Evolutionary conservation across 1,284 basidiomycete genomes (phyloP), one percentile per base, ranked within the genome.

Genomic region (Ustilago shanxiensis): DNA sequence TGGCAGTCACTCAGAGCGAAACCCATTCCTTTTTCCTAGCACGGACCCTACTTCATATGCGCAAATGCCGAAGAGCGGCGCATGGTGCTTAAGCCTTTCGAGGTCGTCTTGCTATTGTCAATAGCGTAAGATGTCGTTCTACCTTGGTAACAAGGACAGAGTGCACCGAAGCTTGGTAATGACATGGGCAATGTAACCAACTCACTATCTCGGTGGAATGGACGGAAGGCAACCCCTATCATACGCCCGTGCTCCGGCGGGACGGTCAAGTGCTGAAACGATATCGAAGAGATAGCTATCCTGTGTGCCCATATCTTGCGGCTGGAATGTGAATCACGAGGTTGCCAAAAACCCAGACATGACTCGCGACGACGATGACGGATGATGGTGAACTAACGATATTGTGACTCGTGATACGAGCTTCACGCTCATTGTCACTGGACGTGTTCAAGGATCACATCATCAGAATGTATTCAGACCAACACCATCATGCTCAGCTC

Each of bases 211-310:
- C 60, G 60, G 60, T 41, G 60, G 33, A 56, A 50, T 28, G 45
- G 24, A 63, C 53, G 53, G 53, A 53, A 53, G 26, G 20, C 24
- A 53, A 61, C 51, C 41, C 47, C 41, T 53, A 41, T 52, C 59
- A 52, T 50, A 22, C n/a, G 22, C 24, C 45, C 54, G 29, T 29
- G 56, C 44, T 20, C 54, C 16, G 16, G 39, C 39, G 54, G 31
- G 26, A 49, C 47, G 24, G 47, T 28, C 24, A 28, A 26, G 11
- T 26, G 47, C 14, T n/a, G 24, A 20, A 44, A 39, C n/a, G n/a
- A n/a, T n/a, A n/a, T n/a, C n/a, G 41, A 44, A n/a, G 41, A 11
- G 41, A 3, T 9, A 11, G 41, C 41, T 37, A 44, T 7, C 18
- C n/a, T 5, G 16, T 37, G 35, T 37, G 7, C 11, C 37, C 37